phyloP scores from a whole-genome alignment of 2,329 filamentous ascomycete species.

The Colletotrichum godetiae region DNA sequence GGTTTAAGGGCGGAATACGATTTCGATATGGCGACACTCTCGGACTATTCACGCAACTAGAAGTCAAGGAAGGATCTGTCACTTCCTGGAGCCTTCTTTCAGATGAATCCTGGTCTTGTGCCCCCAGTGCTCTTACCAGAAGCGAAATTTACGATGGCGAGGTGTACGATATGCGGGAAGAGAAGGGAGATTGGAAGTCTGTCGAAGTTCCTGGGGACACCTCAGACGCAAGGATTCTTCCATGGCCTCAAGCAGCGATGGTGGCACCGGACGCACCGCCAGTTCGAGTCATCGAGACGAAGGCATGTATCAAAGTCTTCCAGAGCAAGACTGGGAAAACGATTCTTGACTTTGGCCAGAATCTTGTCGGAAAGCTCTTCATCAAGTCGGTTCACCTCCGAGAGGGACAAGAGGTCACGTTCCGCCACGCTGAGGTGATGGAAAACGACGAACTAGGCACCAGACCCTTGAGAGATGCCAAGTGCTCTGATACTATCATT shows the following conservation, averaged over 20 bases:
- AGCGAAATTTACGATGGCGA: neutral
- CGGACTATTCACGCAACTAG: neutral
- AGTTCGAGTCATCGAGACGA: neutral
- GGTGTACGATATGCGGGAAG: neutral
- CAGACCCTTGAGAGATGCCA: slow-evolving; percentile 51
- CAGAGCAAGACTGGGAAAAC: slow-evolving; percentile 44
- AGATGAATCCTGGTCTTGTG: neutral
- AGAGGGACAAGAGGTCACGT: slow-evolving; percentile 37
- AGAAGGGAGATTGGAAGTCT: neutral
- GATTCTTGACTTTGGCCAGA: slow-evolving; percentile 57
- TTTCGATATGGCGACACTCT: neutral
- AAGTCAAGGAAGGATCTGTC: neutral
- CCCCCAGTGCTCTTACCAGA: neutral
- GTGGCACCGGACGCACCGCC: neutral
- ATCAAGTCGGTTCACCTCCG: slow-evolving; percentile 40
- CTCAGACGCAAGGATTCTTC: neutral
- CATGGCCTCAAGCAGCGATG: neutral
- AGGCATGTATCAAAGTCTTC: neutral
- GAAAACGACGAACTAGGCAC: slow-evolving; percentile 52
- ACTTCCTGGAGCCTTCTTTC: neutral
- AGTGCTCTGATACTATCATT: slow-evolving; percentile 22
- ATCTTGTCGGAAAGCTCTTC: slow-evolving; percentile 51
- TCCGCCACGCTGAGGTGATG: slow-evolving; percentile 55
- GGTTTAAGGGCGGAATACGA: neutral
- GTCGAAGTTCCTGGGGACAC: neutral